These are phyloP conservation scores for Sporothrix protearum DNA, from an alignment of 2,329 filamentous ascomycete genomes.

Conservation along the genomic window DNA sequence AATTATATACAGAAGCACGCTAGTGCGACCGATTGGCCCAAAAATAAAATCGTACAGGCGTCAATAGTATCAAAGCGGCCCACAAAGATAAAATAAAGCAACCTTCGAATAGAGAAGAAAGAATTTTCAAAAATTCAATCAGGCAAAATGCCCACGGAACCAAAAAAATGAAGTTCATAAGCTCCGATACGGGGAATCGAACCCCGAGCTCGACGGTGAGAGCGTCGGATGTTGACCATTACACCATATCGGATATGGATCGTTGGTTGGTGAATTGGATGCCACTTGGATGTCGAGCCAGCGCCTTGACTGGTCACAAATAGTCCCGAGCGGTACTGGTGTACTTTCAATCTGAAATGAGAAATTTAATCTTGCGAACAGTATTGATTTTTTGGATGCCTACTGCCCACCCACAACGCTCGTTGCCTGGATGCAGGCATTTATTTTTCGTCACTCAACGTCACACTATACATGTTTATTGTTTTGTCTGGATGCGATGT, in stretches of 20 bases:
- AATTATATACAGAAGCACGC: not conserved
- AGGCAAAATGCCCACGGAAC: too few relatives aligned
- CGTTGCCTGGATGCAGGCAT: not conserved
- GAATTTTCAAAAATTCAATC: not conserved
- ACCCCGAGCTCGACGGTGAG: constrained; percentile 29
- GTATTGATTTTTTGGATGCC: not conserved
- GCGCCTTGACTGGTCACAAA: not conserved
- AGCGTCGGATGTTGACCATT: constrained; percentile 29
- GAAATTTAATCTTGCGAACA: too few relatives aligned
- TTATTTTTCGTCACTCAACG: not conserved
- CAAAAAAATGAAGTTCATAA: constrained; percentile 9
- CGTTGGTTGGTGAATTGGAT: not conserved
- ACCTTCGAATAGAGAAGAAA: not conserved
- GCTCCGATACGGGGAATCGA: constrained; percentile 29
- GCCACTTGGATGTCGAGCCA: not conserved
- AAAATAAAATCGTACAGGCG: not conserved
- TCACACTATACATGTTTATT: not conserved
- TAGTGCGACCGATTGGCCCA: not conserved
- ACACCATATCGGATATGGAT: constrained; percentile 28
- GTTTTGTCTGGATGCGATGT: not conserved
- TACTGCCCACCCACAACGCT: not conserved
- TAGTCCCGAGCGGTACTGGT: not conserved
- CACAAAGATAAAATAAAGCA: not conserved
- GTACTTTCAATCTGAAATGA: not conserved
- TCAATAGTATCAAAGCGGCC: not conserved